Base-by-base conservation (phyloP, 495 filamentous ascomycete species). In the Daldinia grandis region DNA sequence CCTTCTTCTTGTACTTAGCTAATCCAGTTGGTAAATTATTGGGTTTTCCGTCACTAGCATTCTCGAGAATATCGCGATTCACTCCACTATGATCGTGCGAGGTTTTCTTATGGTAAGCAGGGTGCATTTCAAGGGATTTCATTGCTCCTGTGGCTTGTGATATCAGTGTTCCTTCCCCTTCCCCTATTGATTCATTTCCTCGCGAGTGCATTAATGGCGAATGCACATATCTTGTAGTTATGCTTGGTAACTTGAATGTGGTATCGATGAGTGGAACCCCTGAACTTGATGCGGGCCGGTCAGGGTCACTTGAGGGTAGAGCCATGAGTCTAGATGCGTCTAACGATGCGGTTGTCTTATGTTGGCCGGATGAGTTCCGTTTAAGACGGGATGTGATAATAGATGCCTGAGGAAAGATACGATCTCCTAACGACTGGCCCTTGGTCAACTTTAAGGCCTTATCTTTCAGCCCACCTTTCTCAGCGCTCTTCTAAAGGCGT, bases 201-300 rank as follows among this genome's bases (percentile, higher is more conserved):
- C 33, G 53, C 27, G 27, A n/a, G 10, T 42, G 15, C n/a, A 42
- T 38, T 5, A 25, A 15, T 58, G 64, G 55, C 21, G 44, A 60
- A 15, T 25, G 56, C 3, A 6, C 25, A 49, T 40, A 12, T 38
- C 47, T 58, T 19, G 27, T 25, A 7, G 44, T 27, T 60, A 55
- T 28, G 37, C 6, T 69, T 17, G 64, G 44, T 5, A 55, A 28
- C 10, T 55, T 64, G 27, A 67, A 30, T 38, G 24, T 71, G 4
- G 66, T 75, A 55, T 75, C 73, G 14, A 75, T 47, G 15, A 75
- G 59, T 24, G 73, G 58, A 10, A 77, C 70, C 8, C 73, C 70
- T 35, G 75, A 77, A 44, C 73, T 77, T 4, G 75, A 77, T 42
- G 62, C 62, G 44, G 73, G 75, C 14, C 73, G 69, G 40, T 66